A percentile compares a stretch with the other conserved stretches of the same genome.
phyloP scores from a whole-genome alignment of 1,139 yeast genomes.

The Kodamaea plutei region DNA sequence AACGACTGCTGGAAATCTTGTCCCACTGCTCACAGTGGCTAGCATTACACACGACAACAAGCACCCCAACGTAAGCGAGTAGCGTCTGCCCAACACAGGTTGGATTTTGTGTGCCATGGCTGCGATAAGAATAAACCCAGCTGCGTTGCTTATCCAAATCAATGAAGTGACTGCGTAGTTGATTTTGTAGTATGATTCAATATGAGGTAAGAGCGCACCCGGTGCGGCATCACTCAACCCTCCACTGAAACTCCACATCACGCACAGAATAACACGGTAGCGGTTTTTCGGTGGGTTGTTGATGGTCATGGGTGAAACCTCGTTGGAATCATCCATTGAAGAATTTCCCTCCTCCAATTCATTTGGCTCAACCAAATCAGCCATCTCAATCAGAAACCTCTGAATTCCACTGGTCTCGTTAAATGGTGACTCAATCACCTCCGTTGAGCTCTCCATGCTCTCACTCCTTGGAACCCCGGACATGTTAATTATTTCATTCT shows the following conservation, averaged over 20 bases:
- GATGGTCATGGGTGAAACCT: slow-evolving; percentile 20
- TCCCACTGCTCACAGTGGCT: slow-evolving; percentile 36
- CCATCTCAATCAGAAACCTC: no score
- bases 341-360: not conserved
- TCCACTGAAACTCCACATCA: slow-evolving; percentile 34
- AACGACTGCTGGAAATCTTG: slow-evolving; percentile 39
- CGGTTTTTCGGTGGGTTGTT: slow-evolving; percentile 41
- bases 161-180: slow-evolving; percentile 39
- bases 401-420: no score
- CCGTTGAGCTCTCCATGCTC: slow-evolving; percentile 1
- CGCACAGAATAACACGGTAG: slow-evolving; percentile 39
- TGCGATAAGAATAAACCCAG: slow-evolving; percentile 43
- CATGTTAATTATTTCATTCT: no score
- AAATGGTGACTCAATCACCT: slow-evolving; percentile 1
- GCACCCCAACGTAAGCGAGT: slow-evolving; percentile 35
- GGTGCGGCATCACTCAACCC: slow-evolving; percentile 46
- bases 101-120: slow-evolving; percentile 37
- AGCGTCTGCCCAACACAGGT: slow-evolving; percentile 36
- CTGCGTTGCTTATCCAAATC: slow-evolving; percentile 44
- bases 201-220: slow-evolving; percentile 44
- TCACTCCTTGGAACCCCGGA: no score
- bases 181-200: slow-evolving; percentile 33
- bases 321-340: not conserved
- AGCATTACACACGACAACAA: slow-evolving; percentile 33
- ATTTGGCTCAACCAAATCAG: not conserved